A percentile compares a stretch with the other conserved stretches of the same genome.
phyloP scores from a whole-genome alignment of 108 stramenopile species.

The Phaeodactylum tricornutum region DNA sequence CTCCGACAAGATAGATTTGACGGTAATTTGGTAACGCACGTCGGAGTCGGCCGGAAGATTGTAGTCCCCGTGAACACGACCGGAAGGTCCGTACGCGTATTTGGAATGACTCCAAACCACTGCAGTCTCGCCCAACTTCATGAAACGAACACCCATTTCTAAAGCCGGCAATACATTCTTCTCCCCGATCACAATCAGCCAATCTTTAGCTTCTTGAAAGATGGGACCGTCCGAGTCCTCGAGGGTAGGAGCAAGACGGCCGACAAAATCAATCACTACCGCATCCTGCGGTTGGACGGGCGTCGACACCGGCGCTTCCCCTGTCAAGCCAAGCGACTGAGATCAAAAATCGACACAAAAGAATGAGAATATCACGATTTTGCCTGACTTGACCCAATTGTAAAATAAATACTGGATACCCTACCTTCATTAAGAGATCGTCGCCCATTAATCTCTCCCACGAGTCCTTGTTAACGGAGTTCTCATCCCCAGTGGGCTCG shows the following conservation, averaged over 20 bases:
- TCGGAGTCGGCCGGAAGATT: slow-evolving; percentile 34
- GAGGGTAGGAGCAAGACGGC: slow-evolving; percentile 17
- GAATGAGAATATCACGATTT: background rate
- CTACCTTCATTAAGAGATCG: slow-evolving; percentile 40
- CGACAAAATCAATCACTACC: slow-evolving; percentile 34
- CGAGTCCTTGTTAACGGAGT: too few species aligned
- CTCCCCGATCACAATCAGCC: slow-evolving; percentile 38
- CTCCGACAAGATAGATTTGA: slow-evolving; percentile 7
- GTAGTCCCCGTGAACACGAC: slow-evolving; percentile 12
- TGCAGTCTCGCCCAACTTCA: slow-evolving; percentile 29
- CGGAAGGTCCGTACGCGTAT: slow-evolving; percentile 32
- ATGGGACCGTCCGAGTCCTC: slow-evolving; percentile 7
- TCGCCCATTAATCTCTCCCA: slow-evolving; percentile 46
- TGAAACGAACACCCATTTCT: slow-evolving; percentile 50
- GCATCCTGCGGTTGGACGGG: slow-evolving; percentile 23
- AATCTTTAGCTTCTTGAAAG: slow-evolving; percentile 14
- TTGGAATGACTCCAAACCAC: slow-evolving; percentile 41
- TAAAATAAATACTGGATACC: background rate
- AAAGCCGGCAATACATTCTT: slow-evolving; percentile 37
- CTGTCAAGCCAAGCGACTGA: background rate
- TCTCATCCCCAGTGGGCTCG: too few species aligned
- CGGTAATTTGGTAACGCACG: slow-evolving; percentile 27
- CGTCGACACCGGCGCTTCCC: background rate
- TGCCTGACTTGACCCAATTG: too few species aligned
- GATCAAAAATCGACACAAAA: background rate